phyloP scores from a whole-genome alignment of 352 stramenopile species.

The Phytopythium vexans region DNA sequence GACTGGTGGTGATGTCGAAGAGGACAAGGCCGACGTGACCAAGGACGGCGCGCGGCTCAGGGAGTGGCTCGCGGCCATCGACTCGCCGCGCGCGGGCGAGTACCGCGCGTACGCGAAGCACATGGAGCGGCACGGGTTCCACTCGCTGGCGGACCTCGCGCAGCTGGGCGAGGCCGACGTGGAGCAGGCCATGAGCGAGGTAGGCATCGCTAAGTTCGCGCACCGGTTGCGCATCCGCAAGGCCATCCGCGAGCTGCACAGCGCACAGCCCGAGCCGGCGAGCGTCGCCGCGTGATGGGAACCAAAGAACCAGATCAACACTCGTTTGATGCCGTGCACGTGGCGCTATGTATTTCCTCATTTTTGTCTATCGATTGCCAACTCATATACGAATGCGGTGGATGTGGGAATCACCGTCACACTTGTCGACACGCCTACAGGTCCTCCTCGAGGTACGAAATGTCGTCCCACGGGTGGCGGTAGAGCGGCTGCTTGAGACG shows the following conservation, averaged over 20 bases:
- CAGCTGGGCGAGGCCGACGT: conserved; percentile 66
- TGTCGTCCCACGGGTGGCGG: conserved; percentile 96
- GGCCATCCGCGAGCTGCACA: conserved; percentile 53
- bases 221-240: conserved; percentile 69
- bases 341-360: too few relatives aligned
- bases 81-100: conserved; percentile 38
- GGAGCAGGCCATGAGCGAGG: conserved; percentile 71
- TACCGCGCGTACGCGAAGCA: conserved; percentile 55
- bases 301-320: too few relatives aligned
- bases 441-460: conserved; percentile 92
- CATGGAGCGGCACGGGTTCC: conserved; percentile 68
- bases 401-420: neutral
- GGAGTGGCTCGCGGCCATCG: conserved; percentile 54
- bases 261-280: neutral
- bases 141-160: conserved; percentile 48
- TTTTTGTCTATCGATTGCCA: too few relatives aligned
- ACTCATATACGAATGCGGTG: too few relatives aligned
- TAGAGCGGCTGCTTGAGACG: conserved; percentile 97
- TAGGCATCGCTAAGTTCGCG: conserved; percentile 74
- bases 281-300: too few relatives aligned
- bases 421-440: conserved; percentile 27
- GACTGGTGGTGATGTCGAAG: conserved; percentile 23
- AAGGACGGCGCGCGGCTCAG: conserved; percentile 27
- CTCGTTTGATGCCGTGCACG: too few relatives aligned
- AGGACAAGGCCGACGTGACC: conserved; percentile 10